Evolutionary conservation across 2,329 filamentous ascomycete species (phyloP).

Genomic region (Paecilomyces fulvus): DNA sequence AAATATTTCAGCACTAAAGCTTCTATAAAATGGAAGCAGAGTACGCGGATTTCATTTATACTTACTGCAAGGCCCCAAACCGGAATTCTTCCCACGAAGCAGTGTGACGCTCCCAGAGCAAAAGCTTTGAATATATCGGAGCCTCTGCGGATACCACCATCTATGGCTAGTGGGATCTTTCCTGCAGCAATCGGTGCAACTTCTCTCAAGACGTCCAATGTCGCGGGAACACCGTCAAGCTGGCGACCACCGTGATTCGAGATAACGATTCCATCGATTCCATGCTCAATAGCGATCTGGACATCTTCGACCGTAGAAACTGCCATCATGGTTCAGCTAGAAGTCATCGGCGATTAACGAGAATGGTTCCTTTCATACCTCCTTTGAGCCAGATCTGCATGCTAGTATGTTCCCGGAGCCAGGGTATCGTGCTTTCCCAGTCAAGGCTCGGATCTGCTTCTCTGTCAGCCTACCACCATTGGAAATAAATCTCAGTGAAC

Average conservation of each 20-base stretch:
- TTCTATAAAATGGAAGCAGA: background rate
- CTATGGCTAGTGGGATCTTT: slow-evolving; percentile 17
- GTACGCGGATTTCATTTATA: slow-evolving; percentile 1
- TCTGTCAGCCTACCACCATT: background rate
- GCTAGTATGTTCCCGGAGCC: slow-evolving; percentile 36
- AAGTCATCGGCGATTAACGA: background rate
- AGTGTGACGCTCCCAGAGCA: slow-evolving; percentile 19
- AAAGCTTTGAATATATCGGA: slow-evolving; percentile 31
- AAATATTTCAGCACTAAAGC: background rate
- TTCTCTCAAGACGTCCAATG: slow-evolving; percentile 24
- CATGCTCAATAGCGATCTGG: slow-evolving; percentile 24
- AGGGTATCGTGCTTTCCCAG: slow-evolving; percentile 45
- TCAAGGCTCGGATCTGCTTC: slow-evolving; percentile 31
- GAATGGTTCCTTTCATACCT: background rate
- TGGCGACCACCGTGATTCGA: slow-evolving; percentile 34
- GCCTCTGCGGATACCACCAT: slow-evolving; percentile 27
- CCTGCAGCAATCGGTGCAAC: background rate
- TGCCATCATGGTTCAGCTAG: background rate
- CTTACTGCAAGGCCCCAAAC: slow-evolving; percentile 29
- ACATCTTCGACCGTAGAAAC: slow-evolving; percentile 5
- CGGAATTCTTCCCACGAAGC: slow-evolving; percentile 23
- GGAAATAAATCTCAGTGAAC: background rate
- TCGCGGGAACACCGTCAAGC: slow-evolving; percentile 29
- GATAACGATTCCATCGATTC: slow-evolving; percentile 28
- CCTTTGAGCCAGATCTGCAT: slow-evolving; percentile 28